phyloP scores from a whole-genome alignment of 768 basidiomycete genomes.

The Omphalotus guepiniiformis region DNA sequence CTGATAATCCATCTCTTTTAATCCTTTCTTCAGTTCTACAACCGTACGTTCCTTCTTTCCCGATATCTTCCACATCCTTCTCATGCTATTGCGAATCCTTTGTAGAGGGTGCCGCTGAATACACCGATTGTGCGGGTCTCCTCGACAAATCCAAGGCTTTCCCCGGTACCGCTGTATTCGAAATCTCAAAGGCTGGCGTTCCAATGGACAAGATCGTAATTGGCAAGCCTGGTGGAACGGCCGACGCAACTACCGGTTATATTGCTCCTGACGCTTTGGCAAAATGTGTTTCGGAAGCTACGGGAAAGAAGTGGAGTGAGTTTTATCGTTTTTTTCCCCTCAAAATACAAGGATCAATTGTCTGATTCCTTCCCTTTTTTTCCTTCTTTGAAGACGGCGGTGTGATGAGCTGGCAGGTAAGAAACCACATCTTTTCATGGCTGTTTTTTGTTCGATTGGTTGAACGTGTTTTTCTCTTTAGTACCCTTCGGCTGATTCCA shows the following conservation, averaged over 20 bases:
- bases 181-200: constrained; percentile 37
- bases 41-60: neutral
- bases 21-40: neutral
- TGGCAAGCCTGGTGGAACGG: constrained; percentile 42
- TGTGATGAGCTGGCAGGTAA: constrained; percentile 12
- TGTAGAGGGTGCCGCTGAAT: constrained; percentile 38
- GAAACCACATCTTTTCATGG: neutral
- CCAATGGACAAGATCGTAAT: constrained; percentile 46
- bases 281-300: constrained; percentile 40
- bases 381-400: constrained; percentile 4
- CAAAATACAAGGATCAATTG: neutral
- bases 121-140: constrained; percentile 40
- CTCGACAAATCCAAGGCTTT: constrained; percentile 36
- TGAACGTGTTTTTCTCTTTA: neutral
- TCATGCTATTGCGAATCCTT: neutral
- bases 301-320: constrained; percentile 43
- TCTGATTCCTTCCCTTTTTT: neutral
- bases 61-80: neutral
- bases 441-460: neutral
- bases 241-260: constrained; percentile 40
- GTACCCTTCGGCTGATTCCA: constrained; percentile 19
- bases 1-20: neutral
- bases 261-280: constrained; percentile 38
- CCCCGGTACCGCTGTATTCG: constrained; percentile 38
- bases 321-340: constrained; percentile 1